Conservation (phyloP, 176 grass and related monocot species). For the Oryza meridionalis region DNA sequence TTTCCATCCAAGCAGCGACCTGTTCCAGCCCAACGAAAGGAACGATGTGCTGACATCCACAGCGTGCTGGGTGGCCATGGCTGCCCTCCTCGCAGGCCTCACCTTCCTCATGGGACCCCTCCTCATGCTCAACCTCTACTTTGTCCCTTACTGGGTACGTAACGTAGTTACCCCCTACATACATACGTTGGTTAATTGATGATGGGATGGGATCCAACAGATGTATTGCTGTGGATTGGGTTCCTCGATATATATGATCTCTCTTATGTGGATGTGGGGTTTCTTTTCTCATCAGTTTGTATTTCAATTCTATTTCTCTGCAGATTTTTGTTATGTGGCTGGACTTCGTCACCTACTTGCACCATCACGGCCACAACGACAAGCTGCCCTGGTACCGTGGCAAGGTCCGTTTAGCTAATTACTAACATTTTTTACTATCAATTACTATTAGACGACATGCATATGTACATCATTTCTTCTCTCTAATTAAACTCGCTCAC, state of each 20-base stretch:
- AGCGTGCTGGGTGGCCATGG: slow-evolving; percentile 62
- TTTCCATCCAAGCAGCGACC: slow-evolving; percentile 64
- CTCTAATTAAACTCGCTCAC: too few species aligned
- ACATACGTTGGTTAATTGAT: too few species aligned
- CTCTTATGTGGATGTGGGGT: background rate
- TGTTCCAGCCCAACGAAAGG: slow-evolving; percentile 65
- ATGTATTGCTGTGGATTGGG: slow-evolving; percentile 20
- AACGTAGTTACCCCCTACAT: background rate
- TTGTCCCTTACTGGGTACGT: slow-evolving; percentile 65
- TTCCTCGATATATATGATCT: background rate
- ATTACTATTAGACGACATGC: too few species aligned
- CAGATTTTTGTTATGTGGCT: slow-evolving; percentile 83
- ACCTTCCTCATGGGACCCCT: slow-evolving; percentile 52
- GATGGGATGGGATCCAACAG: background rate
- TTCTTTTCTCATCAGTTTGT: background rate
- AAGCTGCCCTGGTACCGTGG: slow-evolving; percentile 81
- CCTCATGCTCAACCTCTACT: slow-evolving; percentile 64
- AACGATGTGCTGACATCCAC: slow-evolving; percentile 68
- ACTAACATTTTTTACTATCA: too few species aligned
- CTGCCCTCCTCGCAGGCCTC: slow-evolving; percentile 53
- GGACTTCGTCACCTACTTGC: slow-evolving; percentile 79
- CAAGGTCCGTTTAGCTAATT: slow-evolving; percentile 46
- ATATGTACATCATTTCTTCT: too few species aligned
- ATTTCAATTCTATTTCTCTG: background rate
- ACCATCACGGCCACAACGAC: slow-evolving; percentile 68